Evolutionary conservation across 768 basidiomycete species (phyloP).

Genomic region (Pleurotus sapidus): DNA sequence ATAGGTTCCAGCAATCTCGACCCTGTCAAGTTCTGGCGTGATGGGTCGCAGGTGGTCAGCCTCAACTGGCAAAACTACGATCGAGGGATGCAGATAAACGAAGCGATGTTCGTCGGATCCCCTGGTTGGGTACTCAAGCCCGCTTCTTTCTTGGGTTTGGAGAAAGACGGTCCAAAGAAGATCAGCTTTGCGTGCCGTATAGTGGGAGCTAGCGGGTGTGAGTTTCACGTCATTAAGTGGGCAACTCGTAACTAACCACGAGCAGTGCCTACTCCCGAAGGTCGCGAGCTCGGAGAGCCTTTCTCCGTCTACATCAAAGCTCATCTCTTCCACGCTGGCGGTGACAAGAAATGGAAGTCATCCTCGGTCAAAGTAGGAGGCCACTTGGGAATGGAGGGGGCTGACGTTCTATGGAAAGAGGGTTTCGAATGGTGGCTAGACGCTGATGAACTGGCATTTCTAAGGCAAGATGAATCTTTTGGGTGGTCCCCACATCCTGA

Average conservation of each 20-base stretch:
- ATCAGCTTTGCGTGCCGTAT: slow-evolving; percentile 29
- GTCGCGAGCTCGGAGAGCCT: slow-evolving; percentile 26
- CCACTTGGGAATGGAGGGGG: slow-evolving; percentile 22
- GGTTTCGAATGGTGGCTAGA: slow-evolving; percentile 49
- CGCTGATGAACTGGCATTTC: slow-evolving; percentile 48
- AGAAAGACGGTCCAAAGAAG: slow-evolving; percentile 10
- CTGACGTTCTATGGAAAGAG: slow-evolving; percentile 41
- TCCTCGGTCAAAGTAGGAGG: slow-evolving; percentile 34
- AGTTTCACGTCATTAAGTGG: slow-evolving; percentile 14
- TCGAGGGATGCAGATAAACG: slow-evolving; percentile 55
- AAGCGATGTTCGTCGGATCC: slow-evolving; percentile 58
- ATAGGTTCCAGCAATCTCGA: slow-evolving; percentile 54
- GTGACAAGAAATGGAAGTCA: slow-evolving; percentile 42
- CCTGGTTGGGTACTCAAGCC: slow-evolving; percentile 57
- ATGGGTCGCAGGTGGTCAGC: slow-evolving; percentile 54
- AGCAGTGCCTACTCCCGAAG: slow-evolving; percentile 46
- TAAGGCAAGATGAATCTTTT: slow-evolving; percentile 35
- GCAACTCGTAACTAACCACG: neutral
- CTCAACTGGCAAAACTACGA: slow-evolving; percentile 68
- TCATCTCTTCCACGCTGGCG: slow-evolving; percentile 38
- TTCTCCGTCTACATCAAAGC: slow-evolving; percentile 43
- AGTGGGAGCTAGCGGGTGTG: slow-evolving; percentile 43
- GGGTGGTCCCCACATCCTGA: neutral
- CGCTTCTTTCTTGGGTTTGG: slow-evolving; percentile 18
- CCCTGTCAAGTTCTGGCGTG: slow-evolving; percentile 50